Evolutionary conservation across 306 rosid genomes (phyloP), one percentile per base, ranked within the genome.

Genomic region (Geum urbanum): DNA sequence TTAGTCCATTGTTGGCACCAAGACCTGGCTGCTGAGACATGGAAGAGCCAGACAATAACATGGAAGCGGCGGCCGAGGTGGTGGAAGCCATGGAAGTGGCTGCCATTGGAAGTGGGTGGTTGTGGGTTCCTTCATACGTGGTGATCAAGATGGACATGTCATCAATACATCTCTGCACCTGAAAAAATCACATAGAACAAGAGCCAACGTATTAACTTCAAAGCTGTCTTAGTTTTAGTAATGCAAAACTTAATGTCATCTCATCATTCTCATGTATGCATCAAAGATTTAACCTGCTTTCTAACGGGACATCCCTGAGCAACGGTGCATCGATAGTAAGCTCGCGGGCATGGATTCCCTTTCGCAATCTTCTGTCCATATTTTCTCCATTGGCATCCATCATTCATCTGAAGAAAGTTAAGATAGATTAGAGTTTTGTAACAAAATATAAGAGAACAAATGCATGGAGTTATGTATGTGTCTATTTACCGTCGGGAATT

Each of bases 301-400:
- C 91, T 82, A 10, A 85, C 92, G 2, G 96, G 91, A 53, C 96
- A 89, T 24, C 84, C 62, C 37, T 87, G 84, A 65, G 87, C 84
- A 57, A 89, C 87, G 3, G 96, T 84, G 74, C 96, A 89, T 37
- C 96, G 89, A 73, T 89, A 89, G 55, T 89, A 89, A 9, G 96
- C 91, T 35, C 92, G 74, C 4, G 96, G 96, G 80, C 92, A 85
- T 63, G 92, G 96, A 76, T 89, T 89, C 63, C 87, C 92, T 78
- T 87, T 89, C 14, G 96, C 80, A 60, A 84, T 80, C 70, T 89
- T 89, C 72, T 89, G 96, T 49, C 96, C 96, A 65, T 89, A 89
- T 80, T 89, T 89, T 35, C 96, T 87, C 96, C 96, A 89, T 18
- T 89, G 96, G 57, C 96, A 89, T 64, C 92, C 92, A 85, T 89